phyloP scores from a whole-genome alignment of 2,329 filamentous ascomycete species.

The Alternaria sp. region DNA sequence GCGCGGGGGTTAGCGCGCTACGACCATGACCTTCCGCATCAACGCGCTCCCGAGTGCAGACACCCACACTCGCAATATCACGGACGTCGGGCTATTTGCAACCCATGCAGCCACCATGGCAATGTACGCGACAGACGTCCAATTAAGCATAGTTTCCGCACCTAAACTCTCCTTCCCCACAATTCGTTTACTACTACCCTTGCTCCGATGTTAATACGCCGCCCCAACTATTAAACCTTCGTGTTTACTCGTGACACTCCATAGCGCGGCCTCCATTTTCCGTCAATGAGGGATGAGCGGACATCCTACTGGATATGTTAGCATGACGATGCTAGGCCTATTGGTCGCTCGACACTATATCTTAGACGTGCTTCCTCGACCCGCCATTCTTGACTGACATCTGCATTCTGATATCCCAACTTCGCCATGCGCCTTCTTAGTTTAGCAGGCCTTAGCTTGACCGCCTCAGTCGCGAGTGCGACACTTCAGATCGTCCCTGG shows the following conservation, averaged over 20 bases:
- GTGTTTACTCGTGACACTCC: constrained; percentile 21
- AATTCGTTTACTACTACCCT: constrained; percentile 20
- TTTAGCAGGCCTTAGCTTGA: constrained; percentile 19
- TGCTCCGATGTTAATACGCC: constrained; percentile 16
- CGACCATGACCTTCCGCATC: not conserved
- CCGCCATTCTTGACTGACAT: not conserved
- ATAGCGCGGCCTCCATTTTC: constrained; percentile 3
- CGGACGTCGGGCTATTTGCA: constrained; percentile 6
- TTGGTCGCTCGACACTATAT: not conserved
- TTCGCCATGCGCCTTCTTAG: constrained; percentile 31
- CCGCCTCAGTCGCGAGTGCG: constrained; percentile 34
- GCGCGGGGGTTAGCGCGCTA: too few species aligned
- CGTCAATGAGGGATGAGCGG: constrained; percentile 17
- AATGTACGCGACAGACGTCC: constrained; percentile 8
- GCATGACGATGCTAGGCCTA: not conserved
- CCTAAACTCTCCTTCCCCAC: constrained; percentile 21
- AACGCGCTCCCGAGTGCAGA: not conserved
- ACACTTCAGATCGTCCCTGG: constrained; percentile 51
- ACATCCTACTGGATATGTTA: not conserved
- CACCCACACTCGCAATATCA: not conserved
- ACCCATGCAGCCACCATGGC: not conserved
- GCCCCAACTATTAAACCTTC: constrained; percentile 10
- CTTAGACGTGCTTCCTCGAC: not conserved
- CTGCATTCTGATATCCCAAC: not conserved
- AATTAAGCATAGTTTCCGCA: constrained; percentile 20